Evolutionary conservation across 176 grass and related monocot species (phyloP).

Genomic region (Thinopyrum elongatum): DNA sequence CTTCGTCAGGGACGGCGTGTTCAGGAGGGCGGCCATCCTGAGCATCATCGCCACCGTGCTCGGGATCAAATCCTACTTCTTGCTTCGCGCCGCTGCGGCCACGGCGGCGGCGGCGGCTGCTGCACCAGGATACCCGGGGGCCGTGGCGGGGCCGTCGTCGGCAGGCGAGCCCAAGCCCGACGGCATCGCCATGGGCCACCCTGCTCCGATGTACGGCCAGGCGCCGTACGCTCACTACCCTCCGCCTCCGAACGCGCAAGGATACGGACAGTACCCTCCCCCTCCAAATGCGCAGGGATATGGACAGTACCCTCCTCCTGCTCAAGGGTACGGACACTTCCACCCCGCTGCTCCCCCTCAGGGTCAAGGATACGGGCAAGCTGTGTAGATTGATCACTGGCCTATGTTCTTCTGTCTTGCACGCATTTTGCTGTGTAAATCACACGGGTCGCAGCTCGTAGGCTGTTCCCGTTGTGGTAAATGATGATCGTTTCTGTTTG

Average conservation of each 20-base stretch:
- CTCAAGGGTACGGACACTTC: neutral
- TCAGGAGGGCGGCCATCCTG: neutral
- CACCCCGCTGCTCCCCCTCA: neutral
- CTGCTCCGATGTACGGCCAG: neutral
- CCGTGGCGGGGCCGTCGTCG: neutral
- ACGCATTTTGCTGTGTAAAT: neutral
- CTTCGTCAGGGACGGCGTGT: slow-evolving; percentile 10
- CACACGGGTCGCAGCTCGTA: neutral
- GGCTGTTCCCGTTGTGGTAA: neutral
- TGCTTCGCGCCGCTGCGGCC: neutral
- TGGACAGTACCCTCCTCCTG: neutral
- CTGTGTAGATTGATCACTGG: neutral
- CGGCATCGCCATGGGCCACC: neutral
- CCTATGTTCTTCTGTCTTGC: neutral
- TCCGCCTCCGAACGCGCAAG: neutral
- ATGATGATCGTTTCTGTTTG: neutral
- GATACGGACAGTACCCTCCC: neutral
- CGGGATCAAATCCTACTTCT: neutral
- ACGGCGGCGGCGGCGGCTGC: too few species aligned
- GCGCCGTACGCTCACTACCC: neutral
- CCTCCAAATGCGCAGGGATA: neutral
- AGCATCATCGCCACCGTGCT: slow-evolving; percentile 4
- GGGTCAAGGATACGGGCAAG: neutral
- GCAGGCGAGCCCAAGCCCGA: neutral
- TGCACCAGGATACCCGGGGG: neutral